These are phyloP conservation scores for Sporisorium sorghi DNA, from an alignment of 1,284 basidiomycete genomes.

Conservation along the genomic window DNA sequence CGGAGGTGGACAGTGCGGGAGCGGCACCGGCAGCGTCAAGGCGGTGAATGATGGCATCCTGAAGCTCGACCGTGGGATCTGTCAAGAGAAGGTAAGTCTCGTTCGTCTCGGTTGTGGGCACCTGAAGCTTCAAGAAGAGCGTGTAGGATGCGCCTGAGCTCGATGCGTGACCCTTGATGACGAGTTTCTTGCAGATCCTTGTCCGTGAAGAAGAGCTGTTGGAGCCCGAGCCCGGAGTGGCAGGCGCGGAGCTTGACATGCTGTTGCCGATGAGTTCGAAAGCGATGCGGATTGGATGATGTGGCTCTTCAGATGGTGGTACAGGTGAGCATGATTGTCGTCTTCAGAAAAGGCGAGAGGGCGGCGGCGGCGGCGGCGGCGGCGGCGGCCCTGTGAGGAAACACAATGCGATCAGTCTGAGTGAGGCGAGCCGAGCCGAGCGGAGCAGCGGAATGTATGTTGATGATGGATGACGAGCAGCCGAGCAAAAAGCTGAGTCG, in stretches of 20 bases:
- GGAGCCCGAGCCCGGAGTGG: slow-evolving; percentile 2
- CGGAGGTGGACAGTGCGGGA: slow-evolving; percentile 40
- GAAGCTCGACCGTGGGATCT: slow-evolving; percentile 19
- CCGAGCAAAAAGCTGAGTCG: slow-evolving; percentile 7
- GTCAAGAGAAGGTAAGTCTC: slow-evolving; percentile 15
- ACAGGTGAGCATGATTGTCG: slow-evolving; percentile 9
- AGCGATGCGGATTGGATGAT: slow-evolving; percentile 4
- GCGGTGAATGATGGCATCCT: slow-evolving; percentile 30
- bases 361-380: neutral
- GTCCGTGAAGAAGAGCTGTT: slow-evolving; percentile 1
- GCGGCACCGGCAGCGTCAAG: slow-evolving; percentile 39
- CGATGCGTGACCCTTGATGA: slow-evolving; percentile 41
- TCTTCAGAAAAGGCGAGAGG: neutral
- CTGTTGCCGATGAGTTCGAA: neutral
- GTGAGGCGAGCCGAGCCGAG: neutral
- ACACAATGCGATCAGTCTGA: slow-evolving; percentile 5
- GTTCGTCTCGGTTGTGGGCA: slow-evolving; percentile 1
- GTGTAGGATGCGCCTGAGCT: slow-evolving; percentile 36
- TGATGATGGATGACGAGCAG: slow-evolving; percentile 1
- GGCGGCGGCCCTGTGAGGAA: neutral
- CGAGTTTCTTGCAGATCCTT: slow-evolving; percentile 49
- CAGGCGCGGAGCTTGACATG: slow-evolving; percentile 5
- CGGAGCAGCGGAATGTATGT: neutral
- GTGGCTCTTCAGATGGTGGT: slow-evolving; percentile 4
- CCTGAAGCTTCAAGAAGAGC: slow-evolving; percentile 36